Evolutionary conservation across 1,139 yeast genomes (phyloP), one percentile per base, ranked within the genome.

Genomic region (Wickerhamomyces sp.): DNA sequence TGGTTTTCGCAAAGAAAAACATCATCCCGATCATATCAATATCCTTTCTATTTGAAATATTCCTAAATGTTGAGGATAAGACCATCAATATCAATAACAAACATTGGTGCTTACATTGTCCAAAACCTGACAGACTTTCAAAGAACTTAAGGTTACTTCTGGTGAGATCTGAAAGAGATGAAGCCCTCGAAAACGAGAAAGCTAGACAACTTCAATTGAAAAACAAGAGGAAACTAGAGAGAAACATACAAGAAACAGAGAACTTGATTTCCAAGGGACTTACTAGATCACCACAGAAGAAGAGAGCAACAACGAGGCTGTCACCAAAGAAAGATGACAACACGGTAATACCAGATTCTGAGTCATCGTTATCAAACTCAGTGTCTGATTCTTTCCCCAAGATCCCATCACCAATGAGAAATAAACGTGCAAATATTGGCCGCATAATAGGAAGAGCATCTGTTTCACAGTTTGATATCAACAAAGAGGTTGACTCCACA

Each of bases 51-150:
- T 79, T 82, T 78, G 80, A 65, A 37, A 48, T 61, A 1, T 52
- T 64, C 8, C 56, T 62, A 40, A 49, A 45, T 2, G 66, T 64
- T 1, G 37, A 46, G 9, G 40, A 52, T 11, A 45, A 48, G 10
- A 38, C 32, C 4, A 40, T 39, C 30, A 41, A 57, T 7, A 63
- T 66, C 7, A 56, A 59, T 37, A 45, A 63, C 2, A 55, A 68
- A 33, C 75, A 78, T 51, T 78, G 84, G 83, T 78, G 84, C 54
- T 61, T 79, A 4, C 77, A 66, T 60, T 78, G 78, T 8, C 79
- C 79, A 6, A 59, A 52, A 36, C 43, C 53, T 5, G 41, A 42
- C 6, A 46, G 52, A 29, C 39, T 57, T 15, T 50, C 51, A 29
- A 45, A 47, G 7, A 35, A 42, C 26, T 23, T 50, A 9, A 43